Conservation (phyloP, 202 grass and related monocot genomes). For the Zoysia matrella region DNA sequence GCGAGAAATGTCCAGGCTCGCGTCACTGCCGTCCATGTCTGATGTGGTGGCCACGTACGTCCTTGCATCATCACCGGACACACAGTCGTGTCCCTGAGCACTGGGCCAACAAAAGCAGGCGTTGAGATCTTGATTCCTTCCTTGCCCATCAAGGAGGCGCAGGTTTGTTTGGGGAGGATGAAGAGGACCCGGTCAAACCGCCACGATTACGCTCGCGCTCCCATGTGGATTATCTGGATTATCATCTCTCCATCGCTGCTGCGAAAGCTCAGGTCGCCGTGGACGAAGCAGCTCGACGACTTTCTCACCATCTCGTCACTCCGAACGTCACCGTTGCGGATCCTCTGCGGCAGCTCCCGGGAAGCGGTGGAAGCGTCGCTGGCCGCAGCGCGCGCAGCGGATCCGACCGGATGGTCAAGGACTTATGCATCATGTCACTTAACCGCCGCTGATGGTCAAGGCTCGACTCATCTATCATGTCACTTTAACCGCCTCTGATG, state of each 20-base stretch:
- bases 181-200: constrained; percentile 37
- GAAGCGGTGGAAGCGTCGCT: rapidly evolving
- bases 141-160: constrained; percentile 19
- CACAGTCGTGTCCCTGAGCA: neutral
- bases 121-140: constrained; percentile 4
- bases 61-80: constrained; percentile 48
- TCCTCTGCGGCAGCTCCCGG: constrained; percentile 15
- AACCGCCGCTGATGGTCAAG: no score
- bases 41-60: constrained; percentile 19
- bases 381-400: neutral
- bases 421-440: neutral
- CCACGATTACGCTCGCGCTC: neutral
- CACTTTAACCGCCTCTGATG: no score
- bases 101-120: neutral
- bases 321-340: constrained; percentile 56
- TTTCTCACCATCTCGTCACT: constrained; percentile 45
- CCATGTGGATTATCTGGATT: neutral
- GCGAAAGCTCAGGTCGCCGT: neutral
- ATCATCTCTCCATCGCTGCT: neutral
- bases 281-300: neutral
- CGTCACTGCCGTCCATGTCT: neutral
- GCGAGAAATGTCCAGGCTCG: no score
- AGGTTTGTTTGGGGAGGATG: neutral
- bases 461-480: neutral
- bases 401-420: constrained; percentile 22